Conservation (phyloP, 2,329 filamentous ascomycete species). For the Magnaporthiopsis rhizophila region DNA sequence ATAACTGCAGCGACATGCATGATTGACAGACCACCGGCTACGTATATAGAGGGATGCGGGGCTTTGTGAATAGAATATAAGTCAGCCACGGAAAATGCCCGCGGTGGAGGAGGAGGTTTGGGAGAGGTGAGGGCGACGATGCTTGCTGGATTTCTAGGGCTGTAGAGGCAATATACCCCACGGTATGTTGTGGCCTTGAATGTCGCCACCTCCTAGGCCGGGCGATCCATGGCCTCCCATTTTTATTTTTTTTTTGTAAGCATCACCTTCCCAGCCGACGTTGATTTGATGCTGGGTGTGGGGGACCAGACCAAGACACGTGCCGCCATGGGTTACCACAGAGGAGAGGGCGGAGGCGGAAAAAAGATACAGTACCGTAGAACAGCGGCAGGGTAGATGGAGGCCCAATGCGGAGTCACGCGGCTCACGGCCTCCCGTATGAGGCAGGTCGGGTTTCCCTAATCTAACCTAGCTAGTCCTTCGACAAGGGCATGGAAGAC, state of each 20-base stretch:
- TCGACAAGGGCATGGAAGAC: not conserved
- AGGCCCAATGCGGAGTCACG: not conserved
- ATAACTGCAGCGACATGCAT: not conserved
- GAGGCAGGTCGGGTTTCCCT: not conserved
- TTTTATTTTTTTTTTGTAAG: too few relatives aligned
- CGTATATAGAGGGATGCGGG: too few relatives aligned
- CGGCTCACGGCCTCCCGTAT: not conserved
- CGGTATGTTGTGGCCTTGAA: not conserved
- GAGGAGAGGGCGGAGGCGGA: too few relatives aligned
- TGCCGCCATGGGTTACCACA: too few relatives aligned
- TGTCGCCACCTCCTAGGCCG: not conserved
- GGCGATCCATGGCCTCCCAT: too few relatives aligned
- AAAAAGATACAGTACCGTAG: not conserved
- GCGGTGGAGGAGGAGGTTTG: not conserved
- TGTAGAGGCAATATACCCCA: not conserved
- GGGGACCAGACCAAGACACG: too few relatives aligned
- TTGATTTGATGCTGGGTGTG: not conserved
- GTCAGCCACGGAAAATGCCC: not conserved
- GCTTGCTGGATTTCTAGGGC: not conserved
- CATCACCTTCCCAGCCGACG: not conserved
- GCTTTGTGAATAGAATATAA: not conserved
- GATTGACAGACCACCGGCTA: too few relatives aligned
- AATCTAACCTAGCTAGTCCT: not conserved
- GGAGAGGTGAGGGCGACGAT: not conserved
- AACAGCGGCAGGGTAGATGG: not conserved